phyloP scores from a whole-genome alignment of 345 rosid species.

The Kandelia obovata region DNA sequence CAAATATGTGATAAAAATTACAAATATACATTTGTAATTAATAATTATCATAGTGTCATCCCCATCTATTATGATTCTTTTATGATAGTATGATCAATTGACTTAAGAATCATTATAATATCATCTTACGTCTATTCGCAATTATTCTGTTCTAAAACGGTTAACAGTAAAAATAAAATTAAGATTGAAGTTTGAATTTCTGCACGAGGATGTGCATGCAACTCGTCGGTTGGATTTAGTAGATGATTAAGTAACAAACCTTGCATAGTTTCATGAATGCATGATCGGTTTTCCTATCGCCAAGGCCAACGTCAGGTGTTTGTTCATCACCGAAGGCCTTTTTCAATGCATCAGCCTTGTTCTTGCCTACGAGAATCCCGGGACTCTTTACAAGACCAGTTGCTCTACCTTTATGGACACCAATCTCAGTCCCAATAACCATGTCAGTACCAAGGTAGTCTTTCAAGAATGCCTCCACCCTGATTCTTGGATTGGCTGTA shows the following conservation, averaged over 20 bases:
- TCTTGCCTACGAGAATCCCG: slow-evolving; percentile 43
- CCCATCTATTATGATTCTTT: no score
- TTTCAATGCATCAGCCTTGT: slow-evolving; percentile 36
- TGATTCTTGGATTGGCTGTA: slow-evolving; percentile 61
- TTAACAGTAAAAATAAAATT: no score
- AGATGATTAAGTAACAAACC: background rate
- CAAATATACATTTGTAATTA: no score
- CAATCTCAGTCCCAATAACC: slow-evolving; percentile 57
- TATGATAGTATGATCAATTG: no score
- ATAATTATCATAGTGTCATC: no score
- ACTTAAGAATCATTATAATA: no score
- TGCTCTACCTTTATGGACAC: slow-evolving; percentile 41
- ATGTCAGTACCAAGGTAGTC: slow-evolving; percentile 50
- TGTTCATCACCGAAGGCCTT: slow-evolving; percentile 28
- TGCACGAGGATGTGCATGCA: no score
- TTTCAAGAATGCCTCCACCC: slow-evolving; percentile 66
- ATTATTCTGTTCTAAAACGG: no score
- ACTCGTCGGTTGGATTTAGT: no score
- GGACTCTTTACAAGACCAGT: slow-evolving; percentile 52
- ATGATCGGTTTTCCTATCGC: slow-evolving; percentile 12
- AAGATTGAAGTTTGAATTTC: no score
- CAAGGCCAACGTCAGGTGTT: slow-evolving; percentile 52
- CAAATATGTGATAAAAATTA: no score
- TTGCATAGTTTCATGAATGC: slow-evolving; percentile 5
- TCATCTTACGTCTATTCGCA: no score